Evolutionary conservation across 352 stramenopile species (phyloP), one percentile per base, ranked within the genome.

Genomic region (Phytophthora boehmeriae): DNA sequence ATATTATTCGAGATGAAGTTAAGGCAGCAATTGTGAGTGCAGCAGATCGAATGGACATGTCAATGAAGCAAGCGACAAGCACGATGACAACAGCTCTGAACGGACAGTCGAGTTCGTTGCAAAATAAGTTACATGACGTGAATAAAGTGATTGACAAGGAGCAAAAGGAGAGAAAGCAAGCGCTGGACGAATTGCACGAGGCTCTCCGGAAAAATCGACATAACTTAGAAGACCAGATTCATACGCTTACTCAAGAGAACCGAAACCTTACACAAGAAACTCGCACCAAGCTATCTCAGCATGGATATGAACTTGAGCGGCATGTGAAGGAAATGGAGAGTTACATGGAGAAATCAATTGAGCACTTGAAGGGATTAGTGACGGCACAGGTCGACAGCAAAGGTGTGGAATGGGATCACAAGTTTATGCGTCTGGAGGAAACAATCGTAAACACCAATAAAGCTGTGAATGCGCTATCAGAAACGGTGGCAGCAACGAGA

Each of bases 211-310:
- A 78, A 27, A 63, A 36, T 19, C 75, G 80, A 6, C 71, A 88
- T 17, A 54, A 68, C 3, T 49, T 86, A 4, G 73, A 90, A 68
- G 80, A 90, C 36, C 64, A 76, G 20, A 45, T 89, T 10, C 70
- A 91, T 13, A 44, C 53, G 8, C 11, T 86, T 4, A 54, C n/a
- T n/a, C n/a, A n/a, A n/a, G n/a, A n/a, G n/a, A n/a, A n/a, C n/a
- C n/a, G n/a, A n/a, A n/a, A n/a, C 25, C 25, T 30, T 30, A 30
- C 36, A 0, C 71, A 80, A 43, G 78, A 91, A 6, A 63, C 23
- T 0, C 78, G 74, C n/a, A 56, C 56, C 8, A 83, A 77, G 30
- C 19, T 57, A 14, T 70, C 47, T 17, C 69, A 73, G 2, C 14
- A 67, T 16, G 53, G 56, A 8, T 63, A 71, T 6, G 61, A 78